Conservation (phyloP, 345 rosid species). For the Citrus hindsii region DNA sequence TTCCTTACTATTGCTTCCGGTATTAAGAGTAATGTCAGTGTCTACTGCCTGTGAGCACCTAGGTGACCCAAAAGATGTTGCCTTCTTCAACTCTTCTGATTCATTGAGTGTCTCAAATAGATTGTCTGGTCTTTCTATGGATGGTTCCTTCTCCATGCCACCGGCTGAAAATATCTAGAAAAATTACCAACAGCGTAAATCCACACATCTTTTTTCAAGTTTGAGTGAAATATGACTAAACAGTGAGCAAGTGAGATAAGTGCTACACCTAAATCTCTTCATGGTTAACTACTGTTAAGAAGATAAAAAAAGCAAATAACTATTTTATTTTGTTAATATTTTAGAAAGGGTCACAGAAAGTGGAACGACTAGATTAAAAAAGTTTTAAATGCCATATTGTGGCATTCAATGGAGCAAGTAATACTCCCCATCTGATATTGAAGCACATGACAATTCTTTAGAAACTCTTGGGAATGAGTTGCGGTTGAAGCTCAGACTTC, state of each 20-base stretch:
- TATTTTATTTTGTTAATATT: too few relatives aligned
- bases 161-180: slow-evolving; percentile 37
- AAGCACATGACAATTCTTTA: not conserved
- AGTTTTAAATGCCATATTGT: not conserved
- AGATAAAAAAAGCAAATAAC: not conserved
- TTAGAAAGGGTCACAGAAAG: not conserved
- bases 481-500: not conserved
- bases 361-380: not conserved
- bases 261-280: not conserved
- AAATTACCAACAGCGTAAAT: not conserved
- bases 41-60: slow-evolving; percentile 19
- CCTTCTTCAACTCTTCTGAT: slow-evolving; percentile 22
- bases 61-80: slow-evolving; percentile 13
- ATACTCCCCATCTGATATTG: not conserved
- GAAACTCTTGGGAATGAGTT: not conserved
- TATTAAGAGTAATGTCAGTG: slow-evolving; percentile 1
- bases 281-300: not conserved
- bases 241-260: not conserved
- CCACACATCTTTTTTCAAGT: not conserved
- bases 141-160: slow-evolving; percentile 26
- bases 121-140: slow-evolving; percentile 15
- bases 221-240: not conserved
- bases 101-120: slow-evolving; percentile 26
- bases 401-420: not conserved
- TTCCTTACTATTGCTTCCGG: slow-evolving; percentile 5